These are phyloP conservation scores for Nemophila menziesii DNA, from an alignment of 257 asterid genomes.

Conservation along the genomic window DNA sequence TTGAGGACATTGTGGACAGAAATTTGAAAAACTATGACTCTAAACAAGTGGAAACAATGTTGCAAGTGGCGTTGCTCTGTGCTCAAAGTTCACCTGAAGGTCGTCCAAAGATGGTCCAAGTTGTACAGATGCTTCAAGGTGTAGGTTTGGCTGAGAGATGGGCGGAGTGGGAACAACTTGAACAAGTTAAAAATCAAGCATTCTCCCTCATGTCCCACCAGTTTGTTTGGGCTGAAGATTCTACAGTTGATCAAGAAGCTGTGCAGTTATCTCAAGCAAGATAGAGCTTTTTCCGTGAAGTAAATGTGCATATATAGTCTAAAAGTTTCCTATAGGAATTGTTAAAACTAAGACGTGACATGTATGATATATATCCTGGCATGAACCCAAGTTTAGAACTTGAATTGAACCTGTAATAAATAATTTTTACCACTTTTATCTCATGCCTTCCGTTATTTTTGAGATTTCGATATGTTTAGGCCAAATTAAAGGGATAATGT, in stretches of 20 bases:
- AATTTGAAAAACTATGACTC: slow-evolving; percentile 36
- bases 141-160: slow-evolving; percentile 72
- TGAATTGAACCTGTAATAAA: too few relatives aligned
- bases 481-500: too few relatives aligned
- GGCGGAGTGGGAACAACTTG: slow-evolving; percentile 92
- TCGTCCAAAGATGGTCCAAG: slow-evolving; percentile 71
- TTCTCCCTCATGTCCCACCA: slow-evolving; percentile 36
- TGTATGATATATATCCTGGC: too few relatives aligned
- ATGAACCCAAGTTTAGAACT: too few relatives aligned
- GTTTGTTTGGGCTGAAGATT: slow-evolving; percentile 68
- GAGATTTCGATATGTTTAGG: too few relatives aligned
- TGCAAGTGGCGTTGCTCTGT: slow-evolving; percentile 84
- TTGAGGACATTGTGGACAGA: slow-evolving; percentile 54
- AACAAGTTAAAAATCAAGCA: slow-evolving; percentile 43
- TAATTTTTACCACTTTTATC: too few relatives aligned
- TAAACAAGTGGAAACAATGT: slow-evolving; percentile 54
- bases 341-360: too few relatives aligned
- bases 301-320: background rate
- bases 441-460: too few relatives aligned
- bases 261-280: slow-evolving; percentile 77
- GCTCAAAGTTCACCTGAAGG: slow-evolving; percentile 71
- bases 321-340: too few relatives aligned
- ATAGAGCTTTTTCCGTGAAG: slow-evolving; percentile 10
- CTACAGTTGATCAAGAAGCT: slow-evolving; percentile 69
- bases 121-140: slow-evolving; percentile 65